Conservation (phyloP, 1,284 basidiomycete species). For the Sanghuangporus baumii region DNA sequence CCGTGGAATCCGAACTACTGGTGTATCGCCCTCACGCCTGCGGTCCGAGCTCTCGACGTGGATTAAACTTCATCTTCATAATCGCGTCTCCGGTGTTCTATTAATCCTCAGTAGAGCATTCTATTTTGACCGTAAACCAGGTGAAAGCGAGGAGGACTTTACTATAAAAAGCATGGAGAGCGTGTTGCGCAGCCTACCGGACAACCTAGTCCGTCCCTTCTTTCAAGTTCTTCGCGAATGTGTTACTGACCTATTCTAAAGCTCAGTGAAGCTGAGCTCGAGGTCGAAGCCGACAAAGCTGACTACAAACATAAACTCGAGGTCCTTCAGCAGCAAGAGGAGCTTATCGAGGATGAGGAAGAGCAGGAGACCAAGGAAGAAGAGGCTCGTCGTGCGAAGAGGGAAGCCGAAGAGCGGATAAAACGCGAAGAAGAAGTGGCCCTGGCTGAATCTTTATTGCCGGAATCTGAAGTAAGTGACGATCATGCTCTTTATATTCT, state of each 20-base stretch:
- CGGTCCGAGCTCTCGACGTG: conserved; percentile 89
- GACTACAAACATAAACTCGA: conserved; percentile 98
- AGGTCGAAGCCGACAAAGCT: conserved; percentile 89
- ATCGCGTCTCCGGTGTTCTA: conserved; percentile 89
- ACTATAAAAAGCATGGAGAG: conserved; percentile 75
- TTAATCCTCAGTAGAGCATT: conserved; percentile 92
- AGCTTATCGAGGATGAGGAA: conserved; percentile 98
- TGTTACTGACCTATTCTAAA: conserved; percentile 28
- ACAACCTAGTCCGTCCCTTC: conserved; percentile 71
- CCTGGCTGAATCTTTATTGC: conserved; percentile 69
- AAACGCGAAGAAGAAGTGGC: conserved; percentile 58
- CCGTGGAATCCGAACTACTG: conserved; percentile 86
- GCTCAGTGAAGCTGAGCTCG: conserved; percentile 95
- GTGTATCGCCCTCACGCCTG: conserved; percentile 78
- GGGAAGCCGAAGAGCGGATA: conserved; percentile 63
- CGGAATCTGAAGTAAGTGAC: conserved; percentile 65
- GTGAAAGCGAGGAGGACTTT: conserved; percentile 72
- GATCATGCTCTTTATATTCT: background rate
- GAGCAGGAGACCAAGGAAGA: conserved; percentile 97
- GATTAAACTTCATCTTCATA: conserved; percentile 89
- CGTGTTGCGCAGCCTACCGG: conserved; percentile 90
- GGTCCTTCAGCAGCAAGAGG: conserved; percentile 96
- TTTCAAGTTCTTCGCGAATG: background rate
- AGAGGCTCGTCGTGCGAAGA: conserved; percentile 81
- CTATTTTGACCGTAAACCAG: conserved; percentile 79